phyloP scores from a whole-genome alignment of 495 filamentous ascomycete species.

The Aspergillus coremiiformis region DNA sequence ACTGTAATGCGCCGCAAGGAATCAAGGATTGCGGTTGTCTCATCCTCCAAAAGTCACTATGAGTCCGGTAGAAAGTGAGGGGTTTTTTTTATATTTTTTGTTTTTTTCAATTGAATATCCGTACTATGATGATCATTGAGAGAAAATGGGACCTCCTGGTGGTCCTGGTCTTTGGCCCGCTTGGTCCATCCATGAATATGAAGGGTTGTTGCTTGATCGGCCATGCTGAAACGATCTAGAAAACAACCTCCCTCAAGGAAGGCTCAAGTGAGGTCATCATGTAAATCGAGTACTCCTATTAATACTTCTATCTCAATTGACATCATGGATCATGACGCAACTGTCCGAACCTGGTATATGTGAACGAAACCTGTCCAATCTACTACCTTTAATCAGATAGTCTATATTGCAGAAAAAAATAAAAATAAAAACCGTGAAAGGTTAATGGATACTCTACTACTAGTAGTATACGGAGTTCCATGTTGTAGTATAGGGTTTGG shows the following conservation, averaged over 20 bases:
- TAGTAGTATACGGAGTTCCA: no score
- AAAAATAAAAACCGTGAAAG: not conserved
- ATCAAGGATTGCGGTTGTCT: not conserved
- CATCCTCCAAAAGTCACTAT: not conserved
- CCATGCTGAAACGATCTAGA: slow-evolving; percentile 37
- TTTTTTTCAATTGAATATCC: not conserved
- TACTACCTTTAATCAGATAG: no score
- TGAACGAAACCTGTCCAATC: no score
- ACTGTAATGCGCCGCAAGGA: not conserved
- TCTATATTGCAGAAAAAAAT: no score
- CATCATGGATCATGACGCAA: not conserved
- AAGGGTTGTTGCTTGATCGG: slow-evolving; percentile 28
- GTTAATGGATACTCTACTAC: not conserved
- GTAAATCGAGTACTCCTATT: no score
- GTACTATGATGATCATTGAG: not conserved
- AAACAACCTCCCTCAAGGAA: slow-evolving; percentile 4
- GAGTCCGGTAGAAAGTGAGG: not conserved
- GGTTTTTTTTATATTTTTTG: not conserved
- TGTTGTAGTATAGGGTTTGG: no score
- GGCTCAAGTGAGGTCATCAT: not conserved
- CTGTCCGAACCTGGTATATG: no score
- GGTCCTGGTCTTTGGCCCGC: not conserved
- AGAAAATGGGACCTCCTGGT: not conserved
- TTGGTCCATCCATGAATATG: no score
- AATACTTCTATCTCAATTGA: no score